phyloP scores from a whole-genome alignment of 2,329 filamentous ascomycete genomes.

The Beauveria asiatica region DNA sequence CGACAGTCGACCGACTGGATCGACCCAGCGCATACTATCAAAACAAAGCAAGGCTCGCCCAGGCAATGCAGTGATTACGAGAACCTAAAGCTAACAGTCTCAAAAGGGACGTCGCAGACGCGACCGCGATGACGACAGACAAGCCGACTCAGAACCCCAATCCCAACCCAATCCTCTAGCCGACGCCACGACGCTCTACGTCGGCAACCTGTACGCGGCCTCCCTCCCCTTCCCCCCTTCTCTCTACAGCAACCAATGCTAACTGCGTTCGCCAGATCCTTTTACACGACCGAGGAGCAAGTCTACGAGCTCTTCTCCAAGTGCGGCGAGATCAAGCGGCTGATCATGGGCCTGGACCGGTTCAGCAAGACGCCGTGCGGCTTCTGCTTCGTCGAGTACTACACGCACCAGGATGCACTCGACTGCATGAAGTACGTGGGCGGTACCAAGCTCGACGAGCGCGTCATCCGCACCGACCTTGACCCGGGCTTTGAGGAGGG shows the following conservation, averaged over 20 bases:
- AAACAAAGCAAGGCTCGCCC: constrained; percentile 54
- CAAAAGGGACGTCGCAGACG: constrained; percentile 65
- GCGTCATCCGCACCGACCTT: constrained; percentile 88
- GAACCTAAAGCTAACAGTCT: background rate
- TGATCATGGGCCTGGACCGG: constrained; percentile 95
- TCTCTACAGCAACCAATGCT: background rate
- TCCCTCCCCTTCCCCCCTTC: background rate
- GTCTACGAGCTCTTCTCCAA: constrained; percentile 96
- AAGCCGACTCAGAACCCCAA: constrained; percentile 42
- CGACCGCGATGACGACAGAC: constrained; percentile 49
- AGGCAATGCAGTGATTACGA: constrained; percentile 11
- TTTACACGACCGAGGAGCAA: constrained; percentile 98
- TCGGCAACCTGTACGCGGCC: constrained; percentile 71
- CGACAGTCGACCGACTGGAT: constrained; percentile 84
- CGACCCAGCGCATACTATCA: constrained; percentile 90
- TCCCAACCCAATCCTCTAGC: constrained; percentile 59
- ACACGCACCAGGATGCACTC: constrained; percentile 91
- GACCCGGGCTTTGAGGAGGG: constrained; percentile 96
- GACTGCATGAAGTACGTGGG: constrained; percentile 99
- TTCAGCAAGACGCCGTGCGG: constrained; percentile 97
- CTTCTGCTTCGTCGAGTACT: constrained; percentile 99
- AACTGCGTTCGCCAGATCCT: constrained; percentile 52
- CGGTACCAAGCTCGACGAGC: constrained; percentile 94
- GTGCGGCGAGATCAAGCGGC: constrained; percentile 94
- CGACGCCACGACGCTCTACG: constrained; percentile 89